Base-by-base conservation (phyloP, 1,284 basidiomycete genomes). In the Neonothopanus nambi region DNA sequence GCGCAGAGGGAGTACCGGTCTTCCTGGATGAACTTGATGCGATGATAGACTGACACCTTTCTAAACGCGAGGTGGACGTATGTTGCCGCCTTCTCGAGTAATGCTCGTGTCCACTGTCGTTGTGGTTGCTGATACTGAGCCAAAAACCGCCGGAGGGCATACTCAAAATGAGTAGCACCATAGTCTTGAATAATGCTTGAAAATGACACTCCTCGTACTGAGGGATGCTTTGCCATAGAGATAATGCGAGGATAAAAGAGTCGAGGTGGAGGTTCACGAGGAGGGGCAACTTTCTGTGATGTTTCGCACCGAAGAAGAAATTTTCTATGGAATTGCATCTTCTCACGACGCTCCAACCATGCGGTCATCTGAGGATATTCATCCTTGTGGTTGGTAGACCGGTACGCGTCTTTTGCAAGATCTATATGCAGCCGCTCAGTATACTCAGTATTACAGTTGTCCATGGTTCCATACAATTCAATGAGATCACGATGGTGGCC, bases 251-350 rank as follows among this genome's bases (percentile, higher is more conserved):
- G 21, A 23, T 56, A 55, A 12, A 45, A 42, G 9, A 63, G 42
- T 23, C 57, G 57, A 4, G 61, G 59, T 15, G 56, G 44, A 33
- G 49, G 56, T 2, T 54, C 57, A 48, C 66, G 63, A 3, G 48
- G 54, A 1, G 54, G 8, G 3, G n/a, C n/a, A n/a, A 66, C 48
- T 54, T 67, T 62, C 40, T 68, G n/a, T n/a, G n/a, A n/a, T 64
- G 18, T 56, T 57, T 1, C 60, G 47, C 28, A 67, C 58, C 0
- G 74, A 59, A 71, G 72, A 74, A 0, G 38, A 9, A 0, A 66
- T 68, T 72, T 74, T 75, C 18, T 44, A 28, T 3, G 11, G 4
- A 26, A 24, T 7, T 12, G 26, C 21, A 44, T 44, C 42, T 20
- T 26, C 33, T 9, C 9, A 35, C n/a, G n/a, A n/a, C n/a, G n/a